Conservation (phyloP, 495 filamentous ascomycete genomes). For the Aspergillus affinis region DNA sequence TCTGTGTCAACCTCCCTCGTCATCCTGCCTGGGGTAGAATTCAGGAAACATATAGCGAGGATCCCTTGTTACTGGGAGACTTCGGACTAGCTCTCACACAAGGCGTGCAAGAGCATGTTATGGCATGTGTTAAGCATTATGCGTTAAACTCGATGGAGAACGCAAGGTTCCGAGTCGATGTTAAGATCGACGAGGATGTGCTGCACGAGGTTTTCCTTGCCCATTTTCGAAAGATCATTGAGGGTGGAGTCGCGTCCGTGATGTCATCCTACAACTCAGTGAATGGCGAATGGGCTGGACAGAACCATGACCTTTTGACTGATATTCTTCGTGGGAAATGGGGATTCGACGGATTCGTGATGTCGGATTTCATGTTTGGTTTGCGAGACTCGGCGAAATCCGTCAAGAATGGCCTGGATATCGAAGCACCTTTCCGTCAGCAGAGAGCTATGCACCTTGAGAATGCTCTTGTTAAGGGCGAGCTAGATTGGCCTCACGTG, state of each 20-base stretch:
- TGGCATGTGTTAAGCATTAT: constrained; percentile 23
- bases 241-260: constrained; percentile 13
- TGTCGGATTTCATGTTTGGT: constrained; percentile 23
- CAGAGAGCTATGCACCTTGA: constrained; percentile 7
- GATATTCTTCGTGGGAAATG: constrained; percentile 16
- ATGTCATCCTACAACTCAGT: constrained; percentile 23
- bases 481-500: constrained; percentile 11
- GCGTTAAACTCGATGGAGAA: constrained; percentile 22
- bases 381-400: constrained; percentile 17
- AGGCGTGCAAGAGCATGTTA: constrained; percentile 17
- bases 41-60: constrained; percentile 20
- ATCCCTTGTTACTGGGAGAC: constrained; percentile 14
- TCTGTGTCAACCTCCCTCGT: constrained; percentile 20
- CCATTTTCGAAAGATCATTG: constrained; percentile 13
- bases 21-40: constrained; percentile 21
- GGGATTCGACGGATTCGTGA: constrained; percentile 19
- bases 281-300: constrained; percentile 19
- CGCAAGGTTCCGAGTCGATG: constrained; percentile 17
- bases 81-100: constrained; percentile 9
- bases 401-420: constrained; percentile 20
- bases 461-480: constrained; percentile 10
- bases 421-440: constrained; percentile 23
- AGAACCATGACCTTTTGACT: constrained; percentile 14
- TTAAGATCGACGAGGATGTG: constrained; percentile 16
- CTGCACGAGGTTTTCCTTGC: constrained; percentile 19